Percentiles rank a stretch among this genome's conserved stretches.
phyloP scores from a whole-genome alignment of 225 moss, liverwort and hornwort genomes.

The Neckera pumila region DNA sequence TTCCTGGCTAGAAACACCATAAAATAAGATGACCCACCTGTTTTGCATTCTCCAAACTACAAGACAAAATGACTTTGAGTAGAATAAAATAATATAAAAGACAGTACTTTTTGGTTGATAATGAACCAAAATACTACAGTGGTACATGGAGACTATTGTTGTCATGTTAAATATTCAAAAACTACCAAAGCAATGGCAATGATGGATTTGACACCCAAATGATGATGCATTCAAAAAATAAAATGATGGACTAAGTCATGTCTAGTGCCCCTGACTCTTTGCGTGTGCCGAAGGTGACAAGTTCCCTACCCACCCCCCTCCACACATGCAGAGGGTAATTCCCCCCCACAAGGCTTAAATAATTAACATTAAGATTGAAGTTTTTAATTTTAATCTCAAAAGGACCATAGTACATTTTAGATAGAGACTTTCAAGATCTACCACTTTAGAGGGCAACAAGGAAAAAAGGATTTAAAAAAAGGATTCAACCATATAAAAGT shows the following conservation, averaged over 20 bases:
- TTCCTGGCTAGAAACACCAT: background rate
- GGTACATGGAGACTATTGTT: too few species aligned
- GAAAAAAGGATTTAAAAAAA: background rate
- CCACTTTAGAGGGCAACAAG: background rate
- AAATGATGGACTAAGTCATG: background rate
- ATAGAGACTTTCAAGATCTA: background rate
- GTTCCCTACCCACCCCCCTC: background rate
- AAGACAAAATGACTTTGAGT: background rate
- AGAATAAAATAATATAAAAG: background rate
- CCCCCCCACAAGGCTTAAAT: rapidly evolving
- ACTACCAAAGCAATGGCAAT: background rate
- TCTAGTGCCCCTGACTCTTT: background rate
- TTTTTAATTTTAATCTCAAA: background rate
- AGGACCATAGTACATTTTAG: background rate
- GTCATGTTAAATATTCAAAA: background rate
- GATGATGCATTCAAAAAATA: background rate
- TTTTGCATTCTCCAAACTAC: background rate
- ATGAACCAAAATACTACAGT: background rate
- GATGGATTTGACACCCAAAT: background rate
- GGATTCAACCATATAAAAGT: background rate
- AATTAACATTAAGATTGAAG: background rate
- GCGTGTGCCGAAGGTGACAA: background rate
- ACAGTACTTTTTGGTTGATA: background rate
- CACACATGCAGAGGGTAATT: background rate
- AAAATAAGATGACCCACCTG: background rate